phyloP scores from a whole-genome alignment of 306 rosid species.

The Bauhinia variegata region DNA sequence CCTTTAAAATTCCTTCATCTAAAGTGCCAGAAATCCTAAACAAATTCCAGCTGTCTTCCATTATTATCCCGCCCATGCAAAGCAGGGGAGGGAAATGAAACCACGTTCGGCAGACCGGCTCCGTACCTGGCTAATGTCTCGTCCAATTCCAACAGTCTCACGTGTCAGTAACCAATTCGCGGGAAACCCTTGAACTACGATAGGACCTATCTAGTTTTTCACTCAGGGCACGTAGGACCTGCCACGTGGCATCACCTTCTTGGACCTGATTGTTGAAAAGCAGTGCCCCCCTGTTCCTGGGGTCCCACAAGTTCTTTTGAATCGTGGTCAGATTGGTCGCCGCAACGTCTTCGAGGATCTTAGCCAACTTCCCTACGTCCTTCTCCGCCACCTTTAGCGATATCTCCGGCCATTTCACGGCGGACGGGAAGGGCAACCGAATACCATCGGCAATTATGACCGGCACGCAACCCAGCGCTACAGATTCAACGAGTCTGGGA shows the following conservation, averaged over 20 bases:
- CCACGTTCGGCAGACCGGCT: slow-evolving; percentile 19
- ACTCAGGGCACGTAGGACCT: slow-evolving; percentile 49
- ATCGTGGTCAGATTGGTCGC: slow-evolving; percentile 67
- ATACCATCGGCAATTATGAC: slow-evolving; percentile 85
- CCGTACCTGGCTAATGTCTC: neutral
- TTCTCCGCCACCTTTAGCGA: slow-evolving; percentile 79
- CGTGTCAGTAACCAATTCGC: slow-evolving; percentile 48
- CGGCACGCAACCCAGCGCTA: slow-evolving; percentile 86
- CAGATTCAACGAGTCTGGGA: slow-evolving; percentile 86
- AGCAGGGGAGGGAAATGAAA: neutral
- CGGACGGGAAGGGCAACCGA: slow-evolving; percentile 63
- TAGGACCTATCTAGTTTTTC: slow-evolving; percentile 59
- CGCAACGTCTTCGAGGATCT: slow-evolving; percentile 75
- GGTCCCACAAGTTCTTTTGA: slow-evolving; percentile 74
- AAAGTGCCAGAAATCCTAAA: slow-evolving; percentile 10
- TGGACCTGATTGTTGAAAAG: slow-evolving; percentile 53
- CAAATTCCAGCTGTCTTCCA: slow-evolving; percentile 59
- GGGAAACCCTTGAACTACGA: slow-evolving; percentile 46
- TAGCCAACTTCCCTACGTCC: slow-evolving; percentile 67
- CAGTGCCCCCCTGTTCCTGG: slow-evolving; percentile 56
- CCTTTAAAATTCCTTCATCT: slow-evolving; percentile 16
- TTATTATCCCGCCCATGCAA: neutral
- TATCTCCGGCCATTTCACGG: slow-evolving; percentile 77
- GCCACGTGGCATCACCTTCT: slow-evolving; percentile 98
- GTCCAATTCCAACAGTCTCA: neutral